Evolutionary conservation across 2,329 filamentous ascomycete genomes (phyloP), one percentile per base, ranked within the genome.

Genomic region (Exserohilum turcica): DNA sequence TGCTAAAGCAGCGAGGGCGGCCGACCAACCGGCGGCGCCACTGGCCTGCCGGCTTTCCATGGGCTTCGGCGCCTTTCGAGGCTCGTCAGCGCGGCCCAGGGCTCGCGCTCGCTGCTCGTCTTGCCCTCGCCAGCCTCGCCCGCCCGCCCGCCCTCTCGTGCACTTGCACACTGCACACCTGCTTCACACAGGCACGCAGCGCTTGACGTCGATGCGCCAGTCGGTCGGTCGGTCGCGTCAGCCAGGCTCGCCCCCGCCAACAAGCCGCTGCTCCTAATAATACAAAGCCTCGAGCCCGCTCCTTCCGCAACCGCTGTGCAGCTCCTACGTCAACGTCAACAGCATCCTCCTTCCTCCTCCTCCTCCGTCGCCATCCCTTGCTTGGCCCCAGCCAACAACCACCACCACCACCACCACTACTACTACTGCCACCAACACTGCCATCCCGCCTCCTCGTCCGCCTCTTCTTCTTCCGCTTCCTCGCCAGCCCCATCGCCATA

Each of bases 271-370:
- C 42, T 55, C 57, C 52, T 65, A 56, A 61, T 60, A 51, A 52
- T 47, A 40, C 43, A 60, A 24, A 50, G 54, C 63, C 64, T 66
- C 65, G 63, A 65, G 59, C 57, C 57, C 66, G 57, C 65, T 65
- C 63, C 61, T 66, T 61, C 62, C 61, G 58, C 60, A 67, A 57
- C 56, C 49, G 52, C 52, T 54, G 42, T 27, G 40, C 54, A 56
- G 55, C 63, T 59, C 48, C 49, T 49, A 61, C 60, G 59, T 52
- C 59, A 57, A 59, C 61, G 55, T 47, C 52, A 53, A 56, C 42
- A 52, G 43, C 54, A 15, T 19, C 51, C 35, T 35, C 43, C 49
- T 35, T 42, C 31, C 35, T 39, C 51, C 42, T 56, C 56, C 55
- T 60, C 58, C 59, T 43, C 56, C 43, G 16, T 42, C 48, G 38